Evolutionary conservation across 345 rosid genomes (phyloP), one percentile per base, ranked within the genome.

Genomic region (Corchorus capsularis): DNA sequence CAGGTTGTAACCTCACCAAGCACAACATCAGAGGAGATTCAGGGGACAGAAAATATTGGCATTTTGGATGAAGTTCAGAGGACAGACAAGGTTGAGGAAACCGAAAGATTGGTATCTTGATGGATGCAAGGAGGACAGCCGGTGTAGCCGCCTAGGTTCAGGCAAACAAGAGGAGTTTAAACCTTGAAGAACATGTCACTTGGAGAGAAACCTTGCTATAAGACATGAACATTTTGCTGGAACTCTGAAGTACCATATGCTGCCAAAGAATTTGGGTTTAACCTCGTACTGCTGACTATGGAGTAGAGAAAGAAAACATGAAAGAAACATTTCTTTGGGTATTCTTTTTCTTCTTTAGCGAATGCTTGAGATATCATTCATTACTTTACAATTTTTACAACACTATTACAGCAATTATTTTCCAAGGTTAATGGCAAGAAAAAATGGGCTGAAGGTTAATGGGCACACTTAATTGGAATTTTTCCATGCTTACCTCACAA

Each of bases 81-180:
- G 20, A 50, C n/a, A 15, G 54, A 6, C 5, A 39, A 39, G 6
- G 43, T 39, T 39, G 43, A 50, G 54, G 54, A 27, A 55, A 82
- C 83, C 77, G 62, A 54, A 62, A 54, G 47, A 73, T 20, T 34
- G 62, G 46, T 75, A 56, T 43, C 65, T 17, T 69, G 55, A 49
- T 52, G 13, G 72, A 66, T n/a, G 59, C 53, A 34, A 59, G 34
- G 61, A 56, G 55, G 63, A 77, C 64, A 73, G 70, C n/a, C 74
- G 60, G 27, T 1, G 1, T 27, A 27, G 27, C 27, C 27, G 27
- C 27, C 27, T 27, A 16, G 47, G 43, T 62, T 60, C 32, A 3
- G 54, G 20, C 54, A n/a, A n/a, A 17, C 46, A 20, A 17, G 7
- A 39, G 41, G 6, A 6, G 43, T 39, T 39, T 27, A 27, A 27